Base-by-base conservation (phyloP, 2,329 filamentous ascomycete species). In the Calonectria pauciramosa region DNA sequence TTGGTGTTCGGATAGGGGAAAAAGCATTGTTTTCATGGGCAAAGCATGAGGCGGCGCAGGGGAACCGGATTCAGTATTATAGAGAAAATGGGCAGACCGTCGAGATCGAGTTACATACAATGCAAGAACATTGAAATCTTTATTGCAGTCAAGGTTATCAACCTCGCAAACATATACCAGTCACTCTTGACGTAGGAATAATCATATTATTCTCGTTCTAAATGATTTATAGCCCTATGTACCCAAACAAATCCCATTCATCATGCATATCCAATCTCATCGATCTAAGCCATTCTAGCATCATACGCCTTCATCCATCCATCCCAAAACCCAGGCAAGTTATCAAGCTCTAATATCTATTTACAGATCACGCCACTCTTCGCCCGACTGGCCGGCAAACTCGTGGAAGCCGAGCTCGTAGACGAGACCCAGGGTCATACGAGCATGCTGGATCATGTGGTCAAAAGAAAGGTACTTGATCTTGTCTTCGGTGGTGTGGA, bases 401-500 rank as follows among this genome's bases (percentile, higher is more conserved):
- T 94, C 88, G 26, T 94, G 92, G 86, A 95, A 95, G 13, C 93
- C 95, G 75, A 98, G 90, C 87, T 98, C 96, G 81, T 96, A 96
- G 6, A 93, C 95, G 79, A 98, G 90, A 7, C 93, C 94, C 38
- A 98, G 88, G 1, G 95, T 97, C 89, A 98, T 90, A 83, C 92
- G 93, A 28, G 95, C 95, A 85, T 98, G 96, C 87, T 98, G 93
- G 41, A 97, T 89, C 95, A 98, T 98, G 84, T 98, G 96, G 83
- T 96, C 92, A 83, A 97, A 98, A 79, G 92, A 94, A 47, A 95
- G 86, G 77, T 92, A 93, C 82, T 95, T 91, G 77, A 95, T 92
- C 80, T 89, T 89, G 82, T 95, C 94, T 47, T 94, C 91, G 0
- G 92, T 92, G 26, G 90, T 91, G 82, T 95, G 93, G 71, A 95